Evolutionary conservation across 2,329 filamentous ascomycete genomes (phyloP).

Genomic region (Ceratocystis eucalypticola): DNA sequence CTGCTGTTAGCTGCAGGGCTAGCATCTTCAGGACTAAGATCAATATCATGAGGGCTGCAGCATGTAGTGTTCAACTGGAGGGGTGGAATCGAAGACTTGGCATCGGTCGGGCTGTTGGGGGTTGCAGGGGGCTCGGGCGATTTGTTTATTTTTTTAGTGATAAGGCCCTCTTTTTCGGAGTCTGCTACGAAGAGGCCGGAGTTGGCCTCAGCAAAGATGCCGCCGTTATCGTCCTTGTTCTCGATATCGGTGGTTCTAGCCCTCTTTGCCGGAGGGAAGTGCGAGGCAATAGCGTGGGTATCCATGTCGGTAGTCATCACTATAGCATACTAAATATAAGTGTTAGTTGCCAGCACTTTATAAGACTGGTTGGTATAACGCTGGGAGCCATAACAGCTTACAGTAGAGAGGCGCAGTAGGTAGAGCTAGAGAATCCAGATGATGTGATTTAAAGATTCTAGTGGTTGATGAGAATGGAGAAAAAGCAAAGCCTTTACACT

Average conservation of each 20-base stretch:
- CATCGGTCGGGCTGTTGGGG: neutral
- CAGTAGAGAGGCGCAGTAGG: neutral
- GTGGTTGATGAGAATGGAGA: neutral
- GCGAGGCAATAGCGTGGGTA: neutral
- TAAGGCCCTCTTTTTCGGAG: neutral
- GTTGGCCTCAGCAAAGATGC: neutral
- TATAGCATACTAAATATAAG: too few species aligned
- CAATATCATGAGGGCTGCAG: neutral
- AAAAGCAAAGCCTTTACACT: neutral
- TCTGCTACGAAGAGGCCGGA: neutral
- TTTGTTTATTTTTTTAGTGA: neutral
- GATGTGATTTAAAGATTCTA: neutral
- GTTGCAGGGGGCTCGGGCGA: neutral
- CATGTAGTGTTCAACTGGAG: neutral
- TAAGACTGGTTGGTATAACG: neutral
- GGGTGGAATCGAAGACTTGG: neutral
- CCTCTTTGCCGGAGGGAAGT: constrained; percentile 1
- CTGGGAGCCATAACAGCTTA: neutral
- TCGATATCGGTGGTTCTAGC: neutral
- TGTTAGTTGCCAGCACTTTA: neutral
- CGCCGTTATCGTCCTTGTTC: neutral
- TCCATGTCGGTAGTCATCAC: neutral
- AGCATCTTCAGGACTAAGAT: neutral
- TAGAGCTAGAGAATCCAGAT: too few species aligned
- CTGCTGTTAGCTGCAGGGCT: neutral